These are phyloP conservation scores for Gynochthodes officinalis DNA, from an alignment of 257 asterid species.

Conservation along the genomic window DNA sequence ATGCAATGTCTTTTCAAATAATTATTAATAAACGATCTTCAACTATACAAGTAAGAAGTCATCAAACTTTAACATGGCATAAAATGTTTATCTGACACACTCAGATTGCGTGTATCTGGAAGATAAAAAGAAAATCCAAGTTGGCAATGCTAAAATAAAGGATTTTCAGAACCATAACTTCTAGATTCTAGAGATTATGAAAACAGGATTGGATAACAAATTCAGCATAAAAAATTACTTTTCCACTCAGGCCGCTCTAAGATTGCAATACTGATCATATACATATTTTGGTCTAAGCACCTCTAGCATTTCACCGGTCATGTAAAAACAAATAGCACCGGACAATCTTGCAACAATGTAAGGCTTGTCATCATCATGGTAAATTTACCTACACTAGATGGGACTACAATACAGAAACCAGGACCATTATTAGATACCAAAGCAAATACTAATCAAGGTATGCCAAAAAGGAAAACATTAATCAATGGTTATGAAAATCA, in stretches of 20 bases:
- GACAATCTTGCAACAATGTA: background rate
- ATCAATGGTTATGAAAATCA: background rate
- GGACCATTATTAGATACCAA: background rate
- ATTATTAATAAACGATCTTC: background rate
- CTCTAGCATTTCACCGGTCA: background rate
- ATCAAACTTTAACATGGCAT: background rate
- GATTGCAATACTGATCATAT: background rate
- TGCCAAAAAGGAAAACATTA: background rate
- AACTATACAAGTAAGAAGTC: background rate
- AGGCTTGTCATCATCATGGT: constrained; percentile 7
- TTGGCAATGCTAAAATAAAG: background rate
- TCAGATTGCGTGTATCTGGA: background rate
- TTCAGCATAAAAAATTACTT: background rate
- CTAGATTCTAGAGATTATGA: too few species aligned
- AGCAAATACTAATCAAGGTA: background rate
- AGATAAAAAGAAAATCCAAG: background rate
- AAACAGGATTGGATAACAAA: background rate
- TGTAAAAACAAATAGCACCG: background rate
- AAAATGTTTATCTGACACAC: background rate
- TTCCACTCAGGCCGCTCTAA: background rate
- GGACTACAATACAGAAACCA: background rate
- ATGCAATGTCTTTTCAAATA: background rate
- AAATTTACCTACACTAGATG: background rate
- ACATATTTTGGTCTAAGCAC: background rate
- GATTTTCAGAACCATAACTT: background rate